phyloP scores from a whole-genome alignment of 441 rosid species.

The Gossypium davidsonii region DNA sequence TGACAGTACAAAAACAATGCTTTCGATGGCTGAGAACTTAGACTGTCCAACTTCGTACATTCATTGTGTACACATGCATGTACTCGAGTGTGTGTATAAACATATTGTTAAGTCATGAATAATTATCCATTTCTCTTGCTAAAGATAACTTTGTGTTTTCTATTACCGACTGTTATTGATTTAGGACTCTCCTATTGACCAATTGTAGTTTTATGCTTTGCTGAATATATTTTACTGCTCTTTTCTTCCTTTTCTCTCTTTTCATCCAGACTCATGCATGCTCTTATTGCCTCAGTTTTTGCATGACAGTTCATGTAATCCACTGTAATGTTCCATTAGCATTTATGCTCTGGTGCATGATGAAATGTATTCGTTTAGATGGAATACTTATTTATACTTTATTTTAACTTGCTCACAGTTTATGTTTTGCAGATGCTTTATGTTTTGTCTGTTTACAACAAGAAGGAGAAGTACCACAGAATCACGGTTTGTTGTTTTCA shows the following conservation, averaged over 20 bases:
- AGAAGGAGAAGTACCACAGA: slow-evolving; percentile 83
- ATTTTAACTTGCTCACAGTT: slow-evolving; percentile 13
- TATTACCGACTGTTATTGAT: not conserved
- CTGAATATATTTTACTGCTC: not conserved
- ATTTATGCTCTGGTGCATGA: not conserved
- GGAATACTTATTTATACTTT: not conserved
- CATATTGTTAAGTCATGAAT: not conserved
- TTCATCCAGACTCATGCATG: not conserved
- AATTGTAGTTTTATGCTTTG: not conserved
- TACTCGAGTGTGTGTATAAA: not conserved
- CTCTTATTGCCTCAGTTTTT: not conserved
- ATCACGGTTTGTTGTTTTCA: slow-evolving; percentile 58
- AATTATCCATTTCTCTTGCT: not conserved
- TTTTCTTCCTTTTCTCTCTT: not conserved
- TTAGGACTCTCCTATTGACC: not conserved
- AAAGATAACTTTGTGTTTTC: not conserved
- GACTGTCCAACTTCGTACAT: not conserved
- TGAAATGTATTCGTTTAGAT: slow-evolving; percentile 1
- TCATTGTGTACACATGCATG: not conserved
- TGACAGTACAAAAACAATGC: not conserved
- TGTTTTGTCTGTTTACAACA: slow-evolving; percentile 85
- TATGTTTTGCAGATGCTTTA: slow-evolving; percentile 80
- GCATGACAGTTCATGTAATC: not conserved
- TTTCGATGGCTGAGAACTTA: not conserved
- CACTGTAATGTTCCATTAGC: not conserved